These are phyloP conservation scores for Carex parvula DNA, from an alignment of 176 grass and related monocot genomes.

Conservation along the genomic window DNA sequence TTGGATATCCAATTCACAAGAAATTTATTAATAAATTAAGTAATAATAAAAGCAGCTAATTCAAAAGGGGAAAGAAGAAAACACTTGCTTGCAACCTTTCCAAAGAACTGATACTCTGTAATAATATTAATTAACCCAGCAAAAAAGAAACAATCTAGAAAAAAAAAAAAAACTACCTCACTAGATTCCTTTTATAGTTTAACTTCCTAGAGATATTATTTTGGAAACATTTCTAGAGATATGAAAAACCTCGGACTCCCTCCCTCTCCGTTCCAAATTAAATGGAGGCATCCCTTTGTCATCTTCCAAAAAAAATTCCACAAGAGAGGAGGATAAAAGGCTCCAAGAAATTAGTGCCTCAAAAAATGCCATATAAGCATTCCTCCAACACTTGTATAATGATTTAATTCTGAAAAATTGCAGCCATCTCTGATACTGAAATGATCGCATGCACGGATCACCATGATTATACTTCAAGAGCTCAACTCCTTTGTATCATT, in stretches of 20 bases:
- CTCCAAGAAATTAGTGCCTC: not conserved
- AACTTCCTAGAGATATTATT: slow-evolving; percentile 14
- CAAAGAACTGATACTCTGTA: slow-evolving; percentile 21
- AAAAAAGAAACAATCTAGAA: slow-evolving; percentile 13
- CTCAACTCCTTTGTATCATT: not conserved
- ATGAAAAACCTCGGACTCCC: not conserved
- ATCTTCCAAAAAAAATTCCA: not conserved
- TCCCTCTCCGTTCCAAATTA: not conserved
- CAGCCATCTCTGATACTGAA: not conserved
- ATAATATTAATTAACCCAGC: slow-evolving; percentile 12
- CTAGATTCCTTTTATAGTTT: slow-evolving; percentile 9
- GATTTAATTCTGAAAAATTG: slow-evolving; percentile 5
- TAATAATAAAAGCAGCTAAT: not conserved
- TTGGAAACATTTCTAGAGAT: not conserved
- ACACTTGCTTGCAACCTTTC: slow-evolving; percentile 7
- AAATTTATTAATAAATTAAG: not conserved
- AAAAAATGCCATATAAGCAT: not conserved
- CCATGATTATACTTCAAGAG: not conserved
- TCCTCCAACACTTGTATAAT: not conserved
- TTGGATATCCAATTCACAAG: slow-evolving; percentile 8
- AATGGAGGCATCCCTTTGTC: slow-evolving; percentile 15
- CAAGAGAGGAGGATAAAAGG: not conserved
- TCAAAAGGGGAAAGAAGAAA: not conserved
- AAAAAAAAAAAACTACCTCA: slow-evolving; percentile 12
- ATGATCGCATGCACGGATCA: not conserved